Conservation (phyloP, 352 stramenopile species). For the Phytophthora idaei region DNA sequence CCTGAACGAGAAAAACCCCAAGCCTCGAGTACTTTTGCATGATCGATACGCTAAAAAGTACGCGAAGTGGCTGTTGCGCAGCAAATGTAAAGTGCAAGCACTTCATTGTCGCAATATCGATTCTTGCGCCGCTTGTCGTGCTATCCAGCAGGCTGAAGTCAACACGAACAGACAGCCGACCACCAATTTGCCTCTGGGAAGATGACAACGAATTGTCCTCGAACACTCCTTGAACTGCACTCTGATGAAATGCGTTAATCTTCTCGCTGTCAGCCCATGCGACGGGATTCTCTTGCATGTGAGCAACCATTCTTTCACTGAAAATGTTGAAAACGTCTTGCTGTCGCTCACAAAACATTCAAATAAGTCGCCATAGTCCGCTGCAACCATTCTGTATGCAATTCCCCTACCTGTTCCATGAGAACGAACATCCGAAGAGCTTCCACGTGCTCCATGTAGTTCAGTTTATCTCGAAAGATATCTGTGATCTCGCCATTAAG, state of each 20-base stretch:
- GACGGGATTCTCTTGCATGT: constrained; percentile 57
- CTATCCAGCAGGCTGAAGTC: constrained; percentile 55
- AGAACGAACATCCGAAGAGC: constrained; percentile 64
- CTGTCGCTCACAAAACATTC: constrained; percentile 30
- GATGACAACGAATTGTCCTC: constrained; percentile 49
- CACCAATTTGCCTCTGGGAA: constrained; percentile 46
- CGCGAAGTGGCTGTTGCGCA: constrained; percentile 49
- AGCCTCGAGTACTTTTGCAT: constrained; percentile 70
- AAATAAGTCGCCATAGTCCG: not conserved
- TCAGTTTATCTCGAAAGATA: constrained; percentile 58
- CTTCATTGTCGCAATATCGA: constrained; percentile 64
- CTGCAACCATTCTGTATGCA: not conserved
- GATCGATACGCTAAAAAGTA: constrained; percentile 66
- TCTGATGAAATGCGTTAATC: constrained; percentile 62
- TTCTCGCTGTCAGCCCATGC: constrained; percentile 61
- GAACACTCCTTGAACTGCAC: constrained; percentile 54
- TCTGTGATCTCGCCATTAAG: constrained; percentile 56
- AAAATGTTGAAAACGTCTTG: constrained; percentile 74
- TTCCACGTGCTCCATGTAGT: constrained; percentile 58
- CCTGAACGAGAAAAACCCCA: constrained; percentile 61
- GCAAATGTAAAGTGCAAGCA: constrained; percentile 68
- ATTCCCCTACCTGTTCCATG: constrained; percentile 66
- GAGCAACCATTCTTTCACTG: constrained; percentile 51
- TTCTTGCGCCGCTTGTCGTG: constrained; percentile 33
- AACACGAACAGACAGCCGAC: constrained; percentile 52